A percentile compares a stretch with the other conserved stretches of the same genome.
Conservation (phyloP, 768 basidiomycete species). For the Clitopilus hobsonii region DNA sequence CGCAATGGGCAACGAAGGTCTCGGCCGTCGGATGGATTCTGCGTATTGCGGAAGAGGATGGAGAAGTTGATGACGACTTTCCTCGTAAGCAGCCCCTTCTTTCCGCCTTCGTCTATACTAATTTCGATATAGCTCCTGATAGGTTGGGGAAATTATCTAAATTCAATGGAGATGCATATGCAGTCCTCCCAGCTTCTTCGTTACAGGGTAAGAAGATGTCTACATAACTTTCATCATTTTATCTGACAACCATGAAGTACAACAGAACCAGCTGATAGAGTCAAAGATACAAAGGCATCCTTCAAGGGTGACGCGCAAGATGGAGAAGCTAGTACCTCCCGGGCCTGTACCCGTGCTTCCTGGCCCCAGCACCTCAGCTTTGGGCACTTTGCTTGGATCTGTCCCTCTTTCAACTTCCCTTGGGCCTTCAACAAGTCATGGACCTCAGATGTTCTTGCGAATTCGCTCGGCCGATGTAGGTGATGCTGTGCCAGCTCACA, state of each 20-base stretch:
- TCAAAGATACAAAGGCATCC: slow-evolving; percentile 78
- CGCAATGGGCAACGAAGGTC: slow-evolving; percentile 50
- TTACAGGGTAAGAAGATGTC: slow-evolving; percentile 51
- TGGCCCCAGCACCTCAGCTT: slow-evolving; percentile 40
- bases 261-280: slow-evolving; percentile 80
- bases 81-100: slow-evolving; percentile 62
- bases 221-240: slow-evolving; percentile 4
- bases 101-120: slow-evolving; percentile 1
- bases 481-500: slow-evolving; percentile 63
- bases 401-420: slow-evolving; percentile 60
- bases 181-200: slow-evolving; percentile 71
- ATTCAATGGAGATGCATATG: slow-evolving; percentile 89
- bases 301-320: slow-evolving; percentile 64
- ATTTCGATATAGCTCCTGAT: slow-evolving; percentile 71
- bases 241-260: slow-evolving; percentile 28
- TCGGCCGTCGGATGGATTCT: slow-evolving; percentile 89
- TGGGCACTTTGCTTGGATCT: slow-evolving; percentile 39
- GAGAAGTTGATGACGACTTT: slow-evolving; percentile 98
- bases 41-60: slow-evolving; percentile 93
- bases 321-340: slow-evolving; percentile 42
- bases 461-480: slow-evolving; percentile 77
- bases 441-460: slow-evolving; percentile 79
- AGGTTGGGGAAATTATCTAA: slow-evolving; percentile 79
- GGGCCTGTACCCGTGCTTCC: slow-evolving; percentile 29
- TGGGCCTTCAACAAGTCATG: slow-evolving; percentile 67